phyloP scores from a whole-genome alignment of 805 yeast species.

The Lachancea waltii region DNA sequence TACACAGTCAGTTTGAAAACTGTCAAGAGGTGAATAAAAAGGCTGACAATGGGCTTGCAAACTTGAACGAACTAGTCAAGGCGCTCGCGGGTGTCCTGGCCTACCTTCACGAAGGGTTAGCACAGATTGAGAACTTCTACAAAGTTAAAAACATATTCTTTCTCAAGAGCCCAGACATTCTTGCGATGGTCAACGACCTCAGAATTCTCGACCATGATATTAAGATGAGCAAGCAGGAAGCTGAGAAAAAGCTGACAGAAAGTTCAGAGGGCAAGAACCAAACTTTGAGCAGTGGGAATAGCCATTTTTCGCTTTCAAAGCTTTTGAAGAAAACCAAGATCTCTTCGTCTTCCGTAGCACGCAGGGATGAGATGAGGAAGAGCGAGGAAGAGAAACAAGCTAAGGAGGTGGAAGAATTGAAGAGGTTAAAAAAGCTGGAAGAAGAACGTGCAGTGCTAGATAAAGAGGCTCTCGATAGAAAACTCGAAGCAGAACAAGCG shows the following conservation, averaged over 20 bases:
- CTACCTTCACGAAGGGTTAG: constrained; percentile 26
- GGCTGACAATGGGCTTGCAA: not conserved
- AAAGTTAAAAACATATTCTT: constrained; percentile 2
- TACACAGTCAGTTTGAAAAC: constrained; percentile 16
- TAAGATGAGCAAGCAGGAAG: constrained; percentile 11
- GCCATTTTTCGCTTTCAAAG: constrained; percentile 7
- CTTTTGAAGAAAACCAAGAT: constrained; percentile 8
- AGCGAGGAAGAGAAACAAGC: constrained; percentile 20
- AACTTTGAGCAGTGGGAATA: constrained; percentile 1
- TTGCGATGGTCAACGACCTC: constrained; percentile 19
- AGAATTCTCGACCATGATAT: constrained; percentile 29
- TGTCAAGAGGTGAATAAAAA: constrained; percentile 9
- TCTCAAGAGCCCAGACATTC: constrained; percentile 13
- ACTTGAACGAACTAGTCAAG: constrained; percentile 10
- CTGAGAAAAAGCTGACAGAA: constrained; percentile 7
- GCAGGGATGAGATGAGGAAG: constrained; percentile 10
- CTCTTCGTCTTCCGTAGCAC: constrained; percentile 3
- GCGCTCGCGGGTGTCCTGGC: constrained; percentile 15
- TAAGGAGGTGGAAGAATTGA: constrained; percentile 21
- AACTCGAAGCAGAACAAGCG: constrained; percentile 16
- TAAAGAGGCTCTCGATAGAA: constrained; percentile 1
- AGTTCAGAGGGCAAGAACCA: constrained; percentile 3
- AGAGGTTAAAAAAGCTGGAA: constrained; percentile 13
- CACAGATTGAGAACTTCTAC: constrained; percentile 14
- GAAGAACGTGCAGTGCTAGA: constrained; percentile 9